Evolutionary conservation across 371 early-diverging fungal genomes (phyloP).

Genomic region (Amoeboaphelidium protococcarum): DNA sequence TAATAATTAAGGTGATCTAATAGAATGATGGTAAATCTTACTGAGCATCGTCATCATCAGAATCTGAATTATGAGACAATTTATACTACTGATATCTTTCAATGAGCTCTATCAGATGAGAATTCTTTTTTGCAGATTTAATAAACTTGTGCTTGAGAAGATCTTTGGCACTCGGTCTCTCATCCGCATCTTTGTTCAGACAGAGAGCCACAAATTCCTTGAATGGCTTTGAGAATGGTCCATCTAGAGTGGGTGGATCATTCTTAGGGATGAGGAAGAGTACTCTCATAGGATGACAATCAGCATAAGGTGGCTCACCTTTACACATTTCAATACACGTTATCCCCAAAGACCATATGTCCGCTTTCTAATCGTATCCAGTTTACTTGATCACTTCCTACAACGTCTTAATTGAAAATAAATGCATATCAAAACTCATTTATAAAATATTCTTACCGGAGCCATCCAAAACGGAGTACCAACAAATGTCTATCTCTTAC

Average conservation of each 20-base stretch:
- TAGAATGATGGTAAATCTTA: background rate
- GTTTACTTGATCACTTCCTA: background rate
- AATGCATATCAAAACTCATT: background rate
- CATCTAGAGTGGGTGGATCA: conserved; percentile 1
- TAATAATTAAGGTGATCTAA: conserved; percentile 2
- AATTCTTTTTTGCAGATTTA: conserved; percentile 9
- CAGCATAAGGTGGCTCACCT: conserved; percentile 7
- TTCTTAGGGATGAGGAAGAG: background rate
- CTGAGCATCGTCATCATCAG: background rate
- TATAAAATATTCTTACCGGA: conserved; percentile 3
- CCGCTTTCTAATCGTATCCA: conserved; percentile 4
- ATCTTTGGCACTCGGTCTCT: background rate
- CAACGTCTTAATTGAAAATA: too few species aligned
- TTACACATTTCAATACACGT: conserved; percentile 7
- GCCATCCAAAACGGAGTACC: conserved; percentile 7
- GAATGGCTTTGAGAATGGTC: background rate
- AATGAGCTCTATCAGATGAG: conserved; percentile 14
- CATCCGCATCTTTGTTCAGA: background rate
- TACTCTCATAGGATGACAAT: conserved; percentile 1
- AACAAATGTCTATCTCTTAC: conserved; percentile 1
- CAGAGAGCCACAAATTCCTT: background rate
- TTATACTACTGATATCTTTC: background rate
- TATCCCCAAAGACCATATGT: conserved; percentile 10
- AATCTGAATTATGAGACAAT: background rate
- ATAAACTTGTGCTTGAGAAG: conserved; percentile 1